Conservation (phyloP, 768 basidiomycete species). For the Lactifluus pinguis region DNA sequence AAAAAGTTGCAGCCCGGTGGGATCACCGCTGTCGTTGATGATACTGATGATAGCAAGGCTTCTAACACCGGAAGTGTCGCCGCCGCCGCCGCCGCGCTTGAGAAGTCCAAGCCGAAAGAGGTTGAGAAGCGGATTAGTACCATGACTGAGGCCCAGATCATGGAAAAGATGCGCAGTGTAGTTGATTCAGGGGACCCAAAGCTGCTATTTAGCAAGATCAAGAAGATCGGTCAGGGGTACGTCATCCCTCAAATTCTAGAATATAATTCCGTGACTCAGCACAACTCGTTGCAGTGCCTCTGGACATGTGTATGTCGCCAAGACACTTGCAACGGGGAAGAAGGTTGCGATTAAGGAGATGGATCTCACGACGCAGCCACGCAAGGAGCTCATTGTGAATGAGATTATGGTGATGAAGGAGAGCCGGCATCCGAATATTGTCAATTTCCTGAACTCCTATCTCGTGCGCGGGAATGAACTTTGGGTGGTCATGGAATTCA, state of each 20-base stretch:
- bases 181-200: slow-evolving; percentile 86
- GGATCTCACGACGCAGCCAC: slow-evolving; percentile 89
- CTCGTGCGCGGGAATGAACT: slow-evolving; percentile 81
- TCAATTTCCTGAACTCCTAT: slow-evolving; percentile 90
- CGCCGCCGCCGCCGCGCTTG: slow-evolving; percentile 62
- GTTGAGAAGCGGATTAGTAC: slow-evolving; percentile 84
- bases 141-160: slow-evolving; percentile 96
- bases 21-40: slow-evolving; percentile 38
- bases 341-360: slow-evolving; percentile 98
- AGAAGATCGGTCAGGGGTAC: slow-evolving; percentile 98
- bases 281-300: slow-evolving; percentile 57
- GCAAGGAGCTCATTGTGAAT: slow-evolving; percentile 96
- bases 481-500: slow-evolving; percentile 99
- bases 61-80: slow-evolving; percentile 38
- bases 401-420: slow-evolving; percentile 99
- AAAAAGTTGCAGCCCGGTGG: slow-evolving; percentile 58
- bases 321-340: slow-evolving; percentile 70
- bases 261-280: not conserved
- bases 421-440: slow-evolving; percentile 93
- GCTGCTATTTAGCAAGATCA: slow-evolving; percentile 87
- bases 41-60: slow-evolving; percentile 40
- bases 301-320: slow-evolving; percentile 96
- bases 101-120: slow-evolving; percentile 49
- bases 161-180: slow-evolving; percentile 90
- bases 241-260: slow-evolving; percentile 23